phyloP scores from a whole-genome alignment of 1,284 basidiomycete species.

The Boletus smithii region DNA sequence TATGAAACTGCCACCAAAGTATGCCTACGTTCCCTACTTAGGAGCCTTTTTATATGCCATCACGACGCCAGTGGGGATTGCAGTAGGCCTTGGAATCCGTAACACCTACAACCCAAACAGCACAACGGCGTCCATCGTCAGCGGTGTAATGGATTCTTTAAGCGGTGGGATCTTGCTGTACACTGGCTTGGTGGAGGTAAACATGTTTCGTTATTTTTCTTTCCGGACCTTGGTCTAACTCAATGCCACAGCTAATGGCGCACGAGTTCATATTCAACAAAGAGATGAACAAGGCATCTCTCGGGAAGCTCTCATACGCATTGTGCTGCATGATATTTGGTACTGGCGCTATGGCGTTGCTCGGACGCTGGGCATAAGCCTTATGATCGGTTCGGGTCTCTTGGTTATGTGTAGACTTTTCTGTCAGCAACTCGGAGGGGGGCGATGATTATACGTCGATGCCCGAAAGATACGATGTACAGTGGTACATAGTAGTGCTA shows the following conservation, averaged over 20 bases:
- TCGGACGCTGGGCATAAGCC: constrained; percentile 77
- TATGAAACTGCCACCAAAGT: constrained; percentile 59
- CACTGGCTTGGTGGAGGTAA: constrained; percentile 85
- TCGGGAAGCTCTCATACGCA: constrained; percentile 64
- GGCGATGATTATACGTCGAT: too few species aligned
- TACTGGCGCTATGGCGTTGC: constrained; percentile 78
- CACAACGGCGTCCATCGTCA: constrained; percentile 72
- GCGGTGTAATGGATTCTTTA: constrained; percentile 81
- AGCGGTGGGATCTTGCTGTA: constrained; percentile 90
- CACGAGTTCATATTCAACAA: constrained; percentile 91
- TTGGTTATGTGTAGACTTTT: too few species aligned
- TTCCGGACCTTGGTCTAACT: not conserved
- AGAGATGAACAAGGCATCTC: constrained; percentile 71
- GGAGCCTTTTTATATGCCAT: constrained; percentile 73
- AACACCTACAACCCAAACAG: constrained; percentile 79
- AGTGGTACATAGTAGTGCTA: too few species aligned
- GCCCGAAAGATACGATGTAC: too few species aligned
- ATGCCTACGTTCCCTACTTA: constrained; percentile 59
- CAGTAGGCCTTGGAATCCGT: constrained; percentile 81
- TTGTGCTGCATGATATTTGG: constrained; percentile 74
- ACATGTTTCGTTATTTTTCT: not conserved
- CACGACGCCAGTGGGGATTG: constrained; percentile 83
- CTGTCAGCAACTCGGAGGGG: too few species aligned
- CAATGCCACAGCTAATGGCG: constrained; percentile 62
- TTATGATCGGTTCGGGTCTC: too few species aligned